Conservation (phyloP, 2,329 filamentous ascomycete species). For the Cladophialophora immunda region DNA sequence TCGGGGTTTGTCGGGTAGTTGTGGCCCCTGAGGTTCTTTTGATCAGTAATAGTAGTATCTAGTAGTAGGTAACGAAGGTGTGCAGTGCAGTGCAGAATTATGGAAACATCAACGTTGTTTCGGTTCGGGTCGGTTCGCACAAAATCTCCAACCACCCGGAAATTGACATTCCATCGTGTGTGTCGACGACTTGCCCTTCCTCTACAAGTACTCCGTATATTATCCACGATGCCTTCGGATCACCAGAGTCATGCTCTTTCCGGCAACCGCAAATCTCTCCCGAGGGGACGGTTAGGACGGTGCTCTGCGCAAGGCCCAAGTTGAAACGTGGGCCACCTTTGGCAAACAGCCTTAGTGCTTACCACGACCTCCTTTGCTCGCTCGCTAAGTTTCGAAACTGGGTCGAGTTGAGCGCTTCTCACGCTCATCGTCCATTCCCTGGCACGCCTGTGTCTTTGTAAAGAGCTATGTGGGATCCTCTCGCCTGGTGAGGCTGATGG, state of each 20-base stretch:
- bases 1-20: neutral
- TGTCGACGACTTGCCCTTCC: neutral
- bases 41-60: neutral
- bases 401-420: neutral
- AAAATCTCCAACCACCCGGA: neutral
- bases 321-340: neutral
- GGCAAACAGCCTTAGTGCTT: neutral
- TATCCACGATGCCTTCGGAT: neutral
- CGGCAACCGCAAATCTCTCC: neutral
- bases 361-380: neutral
- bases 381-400: neutral
- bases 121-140: neutral
- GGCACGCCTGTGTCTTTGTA: neutral
- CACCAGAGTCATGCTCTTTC: neutral
- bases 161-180: neutral
- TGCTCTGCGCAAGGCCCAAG: neutral
- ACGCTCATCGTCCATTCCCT: slow-evolving; percentile 2
- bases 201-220: neutral
- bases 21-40: slow-evolving; percentile 11
- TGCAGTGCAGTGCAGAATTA: too few species aligned
- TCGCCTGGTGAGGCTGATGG: slow-evolving; percentile 15
- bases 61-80: neutral
- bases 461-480: neutral
- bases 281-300: neutral
- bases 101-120: neutral